phyloP scores from a whole-genome alignment of 75 land plant species.

The Selaginella tamariscina region DNA sequence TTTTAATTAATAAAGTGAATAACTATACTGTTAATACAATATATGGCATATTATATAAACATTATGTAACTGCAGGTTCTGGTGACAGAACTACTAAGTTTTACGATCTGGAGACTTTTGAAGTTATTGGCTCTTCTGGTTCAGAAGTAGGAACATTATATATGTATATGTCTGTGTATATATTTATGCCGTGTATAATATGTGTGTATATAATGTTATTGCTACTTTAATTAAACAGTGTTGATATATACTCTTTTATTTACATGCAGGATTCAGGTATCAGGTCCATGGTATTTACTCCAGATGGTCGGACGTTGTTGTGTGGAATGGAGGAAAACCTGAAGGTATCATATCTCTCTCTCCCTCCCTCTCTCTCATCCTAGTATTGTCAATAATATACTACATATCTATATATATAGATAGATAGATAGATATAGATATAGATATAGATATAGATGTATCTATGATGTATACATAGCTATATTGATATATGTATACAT shows the following conservation, averaged over 20 bases:
- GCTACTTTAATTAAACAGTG: background rate
- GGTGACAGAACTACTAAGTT: constrained; percentile 78
- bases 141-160: too few species aligned
- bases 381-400: background rate
- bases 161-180: too few species aligned
- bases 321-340: constrained; percentile 68
- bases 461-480: too few species aligned
- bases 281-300: constrained; percentile 71
- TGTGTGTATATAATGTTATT: too few species aligned
- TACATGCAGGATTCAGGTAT: constrained; percentile 51
- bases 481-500: too few species aligned
- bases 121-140: constrained; percentile 78
- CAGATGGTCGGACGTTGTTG: constrained; percentile 78
- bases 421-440: background rate
- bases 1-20: background rate
- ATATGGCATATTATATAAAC: background rate
- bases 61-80: constrained; percentile 42
- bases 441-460: too few species aligned
- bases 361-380: too few species aligned
- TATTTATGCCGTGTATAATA: too few species aligned
- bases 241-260: constrained; percentile 5
- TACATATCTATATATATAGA: background rate
- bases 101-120: constrained; percentile 92
- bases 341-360: constrained; percentile 43
- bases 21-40: background rate